These are phyloP conservation scores for Astragalus membranaceus DNA, from an alignment of 306 rosid species.

Conservation along the genomic window DNA sequence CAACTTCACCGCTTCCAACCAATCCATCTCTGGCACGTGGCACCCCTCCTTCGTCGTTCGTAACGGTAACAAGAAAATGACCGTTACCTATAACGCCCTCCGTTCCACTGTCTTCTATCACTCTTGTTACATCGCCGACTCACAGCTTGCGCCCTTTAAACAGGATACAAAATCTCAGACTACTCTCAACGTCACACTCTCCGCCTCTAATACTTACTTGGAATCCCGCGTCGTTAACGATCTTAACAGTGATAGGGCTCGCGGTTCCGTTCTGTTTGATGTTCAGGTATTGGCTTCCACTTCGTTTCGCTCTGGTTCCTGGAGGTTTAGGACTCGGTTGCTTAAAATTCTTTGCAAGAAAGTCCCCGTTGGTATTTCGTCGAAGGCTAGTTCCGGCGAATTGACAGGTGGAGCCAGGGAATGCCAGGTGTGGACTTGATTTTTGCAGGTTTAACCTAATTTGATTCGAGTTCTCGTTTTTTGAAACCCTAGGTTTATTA, in stretches of 20 bases:
- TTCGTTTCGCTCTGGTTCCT: slow-evolving; percentile 57
- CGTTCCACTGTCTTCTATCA: slow-evolving; percentile 30
- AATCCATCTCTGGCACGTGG: slow-evolving; percentile 59
- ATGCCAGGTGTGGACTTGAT: slow-evolving; percentile 64
- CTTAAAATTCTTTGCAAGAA: slow-evolving; percentile 53
- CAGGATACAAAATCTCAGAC: slow-evolving; percentile 38
- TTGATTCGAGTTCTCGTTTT: neutral
- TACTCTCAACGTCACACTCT: slow-evolving; percentile 36
- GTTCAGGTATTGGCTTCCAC: slow-evolving; percentile 41
- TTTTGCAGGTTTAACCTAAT: neutral
- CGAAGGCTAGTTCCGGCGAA: slow-evolving; percentile 38
- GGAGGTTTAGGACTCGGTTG: slow-evolving; percentile 55
- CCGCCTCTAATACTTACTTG: slow-evolving; percentile 32
- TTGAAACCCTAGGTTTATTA: slow-evolving; percentile 20
- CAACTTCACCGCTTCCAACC: slow-evolving; percentile 37
- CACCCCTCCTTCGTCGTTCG: slow-evolving; percentile 33
- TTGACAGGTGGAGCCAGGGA: slow-evolving; percentile 34
- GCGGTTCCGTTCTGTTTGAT: slow-evolving; percentile 43
- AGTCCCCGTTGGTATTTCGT: slow-evolving; percentile 29
- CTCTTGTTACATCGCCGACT: slow-evolving; percentile 14
- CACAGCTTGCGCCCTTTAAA: slow-evolving; percentile 43
- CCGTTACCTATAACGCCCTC: slow-evolving; percentile 40
- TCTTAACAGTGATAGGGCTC: slow-evolving; percentile 28
- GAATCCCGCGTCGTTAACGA: neutral
- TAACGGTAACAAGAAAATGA: slow-evolving; percentile 70